Conservation (phyloP, 106 monocot genomes). For the Acanthochlamys bracteata region DNA sequence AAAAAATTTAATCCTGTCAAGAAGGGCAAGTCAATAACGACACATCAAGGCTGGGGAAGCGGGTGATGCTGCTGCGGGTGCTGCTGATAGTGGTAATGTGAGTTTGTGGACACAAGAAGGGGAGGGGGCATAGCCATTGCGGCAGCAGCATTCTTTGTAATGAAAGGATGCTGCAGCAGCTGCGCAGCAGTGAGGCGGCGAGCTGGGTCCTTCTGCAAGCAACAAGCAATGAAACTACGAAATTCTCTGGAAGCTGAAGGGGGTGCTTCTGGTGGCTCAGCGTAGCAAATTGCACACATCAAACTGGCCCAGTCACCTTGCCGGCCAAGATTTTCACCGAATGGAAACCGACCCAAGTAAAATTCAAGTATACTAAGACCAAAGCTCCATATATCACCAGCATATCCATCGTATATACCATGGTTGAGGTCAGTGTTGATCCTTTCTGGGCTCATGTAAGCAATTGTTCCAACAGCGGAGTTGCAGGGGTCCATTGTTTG, state of each 20-base stretch:
- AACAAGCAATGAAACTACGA: conserved; percentile 48
- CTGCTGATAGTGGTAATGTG: background rate
- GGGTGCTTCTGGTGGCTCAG: conserved; percentile 60
- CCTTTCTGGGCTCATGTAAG: conserved; percentile 97
- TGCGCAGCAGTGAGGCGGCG: conserved; percentile 36
- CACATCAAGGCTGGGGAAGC: background rate
- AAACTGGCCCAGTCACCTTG: conserved; percentile 87
- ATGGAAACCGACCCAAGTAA: conserved; percentile 69
- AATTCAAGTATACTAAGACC: conserved; percentile 88
- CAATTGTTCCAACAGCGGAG: conserved; percentile 88
- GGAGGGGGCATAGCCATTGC: background rate
- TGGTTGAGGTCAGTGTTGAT: conserved; percentile 89
- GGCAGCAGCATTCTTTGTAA: conserved; percentile 11
- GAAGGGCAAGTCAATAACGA: background rate
- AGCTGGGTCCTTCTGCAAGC: conserved; percentile 64
- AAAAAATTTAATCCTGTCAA: background rate
- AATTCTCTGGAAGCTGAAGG: conserved; percentile 55
- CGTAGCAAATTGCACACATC: conserved; percentile 81
- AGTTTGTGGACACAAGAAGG: background rate
- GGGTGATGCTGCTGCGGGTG: background rate
- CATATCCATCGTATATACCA: conserved; percentile 75
- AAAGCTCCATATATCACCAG: conserved; percentile 95
- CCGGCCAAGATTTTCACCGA: conserved; percentile 61
- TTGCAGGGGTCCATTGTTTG: conserved; percentile 96
- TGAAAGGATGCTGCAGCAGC: conserved; percentile 81